Evolutionary conservation across 169 alveolate genomes (phyloP), one percentile per base, ranked within the genome.

Genomic region (Perkinsus marinus): DNA sequence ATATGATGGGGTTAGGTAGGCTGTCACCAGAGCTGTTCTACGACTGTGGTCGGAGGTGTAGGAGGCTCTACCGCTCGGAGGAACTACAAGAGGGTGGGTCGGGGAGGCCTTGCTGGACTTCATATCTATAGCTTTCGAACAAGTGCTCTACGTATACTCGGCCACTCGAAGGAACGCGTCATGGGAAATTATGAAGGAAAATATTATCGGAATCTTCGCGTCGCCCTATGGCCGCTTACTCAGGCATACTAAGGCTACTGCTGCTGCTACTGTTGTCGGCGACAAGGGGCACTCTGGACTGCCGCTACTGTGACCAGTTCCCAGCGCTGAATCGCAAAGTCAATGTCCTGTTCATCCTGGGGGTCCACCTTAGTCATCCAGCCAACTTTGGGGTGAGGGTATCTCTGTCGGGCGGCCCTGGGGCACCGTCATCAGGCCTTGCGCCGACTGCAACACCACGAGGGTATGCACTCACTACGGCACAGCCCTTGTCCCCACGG

Each of bases 271-370:
- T 97, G 30, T 92, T 97, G 0, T 95, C 96, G 26, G 98, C 98
- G 22, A 90, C 95, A 34, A 93, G 97, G 92, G 98, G 98, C 17
- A 95, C 97, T 22, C 92, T 97, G 26, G 97, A 96, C 68, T 97
- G 96, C 91, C 92, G 95, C 19, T 97, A 97, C 92, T 97, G 98
- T 89, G 93, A 96, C 68, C 94, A 95, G 47, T 94, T 95, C 90
- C 98, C 98, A 5, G 93, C 95, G 34, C 95, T 95, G 57, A 95
- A 95, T 90, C 97, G 96, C 90, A 97, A 96, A 92, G 93, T 94
- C 38, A 96, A 96, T 91, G 95, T 97, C 22, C 92, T 97, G 43
- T 96, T 91, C 93, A 93, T 96, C 19, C 93, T 97, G 39, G 98
- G 96, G 92, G 95, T 94, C 92, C 98, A 97, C 93, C 91, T 96